Base-by-base conservation (phyloP, 1,139 yeast species). In the Yarrowia galli region DNA sequence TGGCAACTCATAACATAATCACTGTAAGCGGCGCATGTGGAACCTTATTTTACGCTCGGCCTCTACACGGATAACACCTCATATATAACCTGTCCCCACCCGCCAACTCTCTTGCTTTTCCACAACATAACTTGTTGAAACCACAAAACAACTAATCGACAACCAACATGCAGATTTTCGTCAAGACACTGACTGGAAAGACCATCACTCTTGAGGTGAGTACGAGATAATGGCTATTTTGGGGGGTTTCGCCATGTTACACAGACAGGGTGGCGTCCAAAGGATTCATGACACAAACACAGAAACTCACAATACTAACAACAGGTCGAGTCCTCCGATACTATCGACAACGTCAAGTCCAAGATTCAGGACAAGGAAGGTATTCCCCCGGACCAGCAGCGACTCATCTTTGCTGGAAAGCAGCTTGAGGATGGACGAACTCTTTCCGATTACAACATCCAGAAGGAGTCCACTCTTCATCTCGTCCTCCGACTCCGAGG, bases 361-460 rank as follows among this genome's bases (percentile, higher is more conserved):
- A 89, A 89, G 84, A 89, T 89, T 74, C 93, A 89, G 81, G 93
- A 89, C 82, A 89, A 89, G 85, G 93, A 89, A 79, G 95, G 95
- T 73, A 89, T 89, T 74, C 95, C 95, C 75, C 93, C 93, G 71
- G 95, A 89, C 82, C 95, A 89, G 79, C 93, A 89, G 81, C 85
- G 93, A 83, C 83, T 89, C 75, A 89, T 89, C 80, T 89, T 89
- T 77, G 93, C 95, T 76, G 95, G 95, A 85, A 89, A 89, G 83
- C 95, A 89, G 81, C 83, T 89, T 75, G 93, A 89, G 81, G 95
- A 89, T 73, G 95, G 95, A 72, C 86, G 93, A 84, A 89, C 93
- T 68, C 82, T 89, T 71, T 88, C 95, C 67, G 96, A 91, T 82
- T 90, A 91, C 89, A 90, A 90, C 86, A 91, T 90, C 79, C 96